A percentile compares a stretch with the other conserved stretches of the same genome.
Conservation (phyloP, 2,329 filamentous ascomycete genomes). For the Colletotrichum lindemuthianum region DNA sequence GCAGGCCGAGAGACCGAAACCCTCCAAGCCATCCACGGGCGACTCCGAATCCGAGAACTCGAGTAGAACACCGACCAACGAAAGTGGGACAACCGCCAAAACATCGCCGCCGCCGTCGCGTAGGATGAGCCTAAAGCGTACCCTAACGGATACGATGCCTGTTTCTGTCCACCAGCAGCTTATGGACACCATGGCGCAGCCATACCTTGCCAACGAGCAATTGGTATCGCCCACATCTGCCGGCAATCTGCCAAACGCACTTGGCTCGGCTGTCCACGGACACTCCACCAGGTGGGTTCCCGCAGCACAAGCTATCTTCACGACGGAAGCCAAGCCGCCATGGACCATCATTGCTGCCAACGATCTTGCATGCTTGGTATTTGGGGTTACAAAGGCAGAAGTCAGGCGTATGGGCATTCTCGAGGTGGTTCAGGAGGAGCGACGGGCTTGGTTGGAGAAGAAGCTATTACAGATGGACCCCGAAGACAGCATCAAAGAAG, state of each 20-base stretch:
- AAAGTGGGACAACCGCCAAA: constrained; percentile 62
- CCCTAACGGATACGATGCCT: constrained; percentile 84
- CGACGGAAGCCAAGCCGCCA: constrained; percentile 87
- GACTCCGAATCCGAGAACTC: constrained; percentile 57
- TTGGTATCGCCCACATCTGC: constrained; percentile 56
- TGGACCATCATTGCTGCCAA: constrained; percentile 98
- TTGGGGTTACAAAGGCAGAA: constrained; percentile 97
- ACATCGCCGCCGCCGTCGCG: constrained; percentile 66
- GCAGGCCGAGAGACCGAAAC: constrained; percentile 32
- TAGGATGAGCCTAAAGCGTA: constrained; percentile 80
- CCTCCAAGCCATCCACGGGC: constrained; percentile 38
- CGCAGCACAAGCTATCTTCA: constrained; percentile 95
- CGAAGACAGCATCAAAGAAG: constrained; percentile 47
- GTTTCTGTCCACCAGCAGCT: constrained; percentile 83
- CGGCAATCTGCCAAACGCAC: constrained; percentile 56
- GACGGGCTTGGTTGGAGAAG: constrained; percentile 87
- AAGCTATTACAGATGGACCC: constrained; percentile 76
- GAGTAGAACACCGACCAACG: constrained; percentile 65
- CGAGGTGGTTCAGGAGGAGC: constrained; percentile 91
- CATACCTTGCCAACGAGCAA: constrained; percentile 70
- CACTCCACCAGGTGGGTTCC: constrained; percentile 92
- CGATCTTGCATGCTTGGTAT: constrained; percentile 95
- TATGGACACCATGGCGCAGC: constrained; percentile 85
- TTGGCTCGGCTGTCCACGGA: constrained; percentile 76
- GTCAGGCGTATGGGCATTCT: constrained; percentile 94